phyloP scores from a whole-genome alignment of 2,329 filamentous ascomycete species.

The Hypocreales sp. region DNA sequence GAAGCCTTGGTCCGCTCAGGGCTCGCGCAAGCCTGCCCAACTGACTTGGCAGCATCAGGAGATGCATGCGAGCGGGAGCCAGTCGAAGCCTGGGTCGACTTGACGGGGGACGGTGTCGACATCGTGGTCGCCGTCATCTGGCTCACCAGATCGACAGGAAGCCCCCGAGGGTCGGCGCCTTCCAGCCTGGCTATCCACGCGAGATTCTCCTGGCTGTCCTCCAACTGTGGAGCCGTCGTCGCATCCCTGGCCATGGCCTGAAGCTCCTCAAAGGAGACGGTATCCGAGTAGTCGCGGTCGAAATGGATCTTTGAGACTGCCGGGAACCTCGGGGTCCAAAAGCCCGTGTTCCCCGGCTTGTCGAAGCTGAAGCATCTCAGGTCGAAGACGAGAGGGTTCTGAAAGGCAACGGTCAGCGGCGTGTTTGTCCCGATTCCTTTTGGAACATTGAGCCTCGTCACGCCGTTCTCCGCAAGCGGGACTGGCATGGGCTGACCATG shows the following conservation, averaged over 20 bases:
- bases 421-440: constrained; percentile 24
- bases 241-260: constrained; percentile 49
- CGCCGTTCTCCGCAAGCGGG: constrained; percentile 18
- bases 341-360: constrained; percentile 50
- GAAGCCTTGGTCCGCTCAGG: too few relatives aligned
- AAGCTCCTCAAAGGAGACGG: constrained; percentile 53
- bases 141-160: constrained; percentile 25
- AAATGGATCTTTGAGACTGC: constrained; percentile 61
- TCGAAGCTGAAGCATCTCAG: constrained; percentile 69
- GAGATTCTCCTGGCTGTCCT: constrained; percentile 44
- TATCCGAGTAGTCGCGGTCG: constrained; percentile 56
- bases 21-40: background rate
- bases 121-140: constrained; percentile 26
- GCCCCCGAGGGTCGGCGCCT: constrained; percentile 29
- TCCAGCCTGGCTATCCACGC: constrained; percentile 48
- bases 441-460: constrained; percentile 30
- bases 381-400: constrained; percentile 61
- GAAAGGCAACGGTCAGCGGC: constrained; percentile 41
- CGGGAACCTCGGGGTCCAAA: constrained; percentile 65
- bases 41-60: background rate
- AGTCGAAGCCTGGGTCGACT: constrained; percentile 9
- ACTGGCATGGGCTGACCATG: constrained; percentile 29
- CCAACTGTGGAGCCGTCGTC: constrained; percentile 28
- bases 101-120: constrained; percentile 17
- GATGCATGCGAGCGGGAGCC: background rate